A percentile compares a stretch with the other conserved stretches of the same genome.
Evolutionary conservation across 2,329 filamentous ascomycete species (phyloP).

Genomic region (Hypoxylon sp.): DNA sequence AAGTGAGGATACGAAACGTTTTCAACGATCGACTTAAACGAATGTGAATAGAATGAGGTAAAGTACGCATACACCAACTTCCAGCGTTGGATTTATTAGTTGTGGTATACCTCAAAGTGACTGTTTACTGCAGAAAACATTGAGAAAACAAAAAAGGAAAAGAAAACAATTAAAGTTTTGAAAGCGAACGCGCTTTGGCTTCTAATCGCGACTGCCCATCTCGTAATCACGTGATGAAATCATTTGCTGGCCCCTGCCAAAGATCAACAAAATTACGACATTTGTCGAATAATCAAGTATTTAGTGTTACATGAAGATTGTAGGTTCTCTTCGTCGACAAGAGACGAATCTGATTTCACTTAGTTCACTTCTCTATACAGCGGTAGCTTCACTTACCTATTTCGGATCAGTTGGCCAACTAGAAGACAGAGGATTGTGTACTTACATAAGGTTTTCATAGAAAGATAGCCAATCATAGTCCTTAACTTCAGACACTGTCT

Average conservation of each 20-base stretch:
- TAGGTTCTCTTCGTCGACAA: neutral
- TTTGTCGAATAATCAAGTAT: neutral
- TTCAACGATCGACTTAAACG: neutral
- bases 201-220: slow-evolving; percentile 1
- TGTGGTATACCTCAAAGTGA: neutral
- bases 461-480: slow-evolving; percentile 18
- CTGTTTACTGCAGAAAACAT: slow-evolving; percentile 4
- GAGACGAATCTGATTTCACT: neutral
- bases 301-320: neutral
- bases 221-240: slow-evolving; percentile 37
- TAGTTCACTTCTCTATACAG: neutral
- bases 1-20: neutral
- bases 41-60: neutral
- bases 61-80: neutral
- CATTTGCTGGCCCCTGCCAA: slow-evolving; percentile 1
- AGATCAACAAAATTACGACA: slow-evolving; percentile 4
- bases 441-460: slow-evolving; percentile 12
- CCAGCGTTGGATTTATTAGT: neutral
- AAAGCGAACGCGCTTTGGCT: neutral
- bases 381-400: slow-evolving; percentile 17
- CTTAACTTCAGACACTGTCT: neutral
- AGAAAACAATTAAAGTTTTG: neutral
- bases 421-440: slow-evolving; percentile 5
- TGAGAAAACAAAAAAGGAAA: neutral
- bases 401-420: slow-evolving; percentile 23